phyloP scores from a whole-genome alignment of 345 rosid species.

The Firmiana major region DNA sequence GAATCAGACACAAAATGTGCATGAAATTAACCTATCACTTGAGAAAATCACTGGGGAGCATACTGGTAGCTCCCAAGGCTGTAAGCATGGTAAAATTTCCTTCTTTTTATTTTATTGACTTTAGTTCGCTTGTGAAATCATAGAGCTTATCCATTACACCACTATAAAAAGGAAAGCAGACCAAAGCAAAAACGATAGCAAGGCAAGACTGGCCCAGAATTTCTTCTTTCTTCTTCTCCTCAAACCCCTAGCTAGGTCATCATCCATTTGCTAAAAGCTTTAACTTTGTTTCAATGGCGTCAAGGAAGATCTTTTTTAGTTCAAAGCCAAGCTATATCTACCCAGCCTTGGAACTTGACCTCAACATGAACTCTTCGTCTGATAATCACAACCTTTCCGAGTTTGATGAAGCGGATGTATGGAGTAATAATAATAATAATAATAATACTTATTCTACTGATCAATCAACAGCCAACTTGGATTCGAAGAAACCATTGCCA shows the following conservation, averaged over 20 bases:
- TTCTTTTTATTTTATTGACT: not conserved
- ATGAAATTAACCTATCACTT: not conserved
- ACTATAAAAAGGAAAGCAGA: conserved; percentile 20
- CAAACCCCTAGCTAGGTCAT: not conserved
- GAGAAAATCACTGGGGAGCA: not conserved
- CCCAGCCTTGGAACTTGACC: conserved; percentile 31
- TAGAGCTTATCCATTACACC: conserved; percentile 36
- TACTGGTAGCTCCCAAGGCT: not conserved
- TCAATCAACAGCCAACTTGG: conserved; percentile 18
- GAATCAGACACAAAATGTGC: not conserved
- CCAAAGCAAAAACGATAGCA: not conserved
- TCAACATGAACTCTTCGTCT: not conserved
- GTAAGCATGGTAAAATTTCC: not conserved
- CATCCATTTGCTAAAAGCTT: not conserved
- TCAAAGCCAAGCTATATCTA: conserved; percentile 43
- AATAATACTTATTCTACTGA: not conserved
- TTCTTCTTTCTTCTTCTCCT: not conserved
- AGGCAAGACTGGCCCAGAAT: not conserved
- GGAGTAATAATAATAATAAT: conserved; percentile 1
- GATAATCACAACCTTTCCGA: conserved; percentile 34
- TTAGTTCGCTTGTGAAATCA: not conserved
- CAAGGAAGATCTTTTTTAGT: conserved; percentile 36
- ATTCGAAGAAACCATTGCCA: conserved; percentile 35
- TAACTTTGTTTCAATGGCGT: conserved; percentile 38
- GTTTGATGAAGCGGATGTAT: conserved; percentile 60